These are phyloP conservation scores for Fusarium annulatum DNA, from an alignment of 2,329 filamentous ascomycete species.

Conservation along the genomic window DNA sequence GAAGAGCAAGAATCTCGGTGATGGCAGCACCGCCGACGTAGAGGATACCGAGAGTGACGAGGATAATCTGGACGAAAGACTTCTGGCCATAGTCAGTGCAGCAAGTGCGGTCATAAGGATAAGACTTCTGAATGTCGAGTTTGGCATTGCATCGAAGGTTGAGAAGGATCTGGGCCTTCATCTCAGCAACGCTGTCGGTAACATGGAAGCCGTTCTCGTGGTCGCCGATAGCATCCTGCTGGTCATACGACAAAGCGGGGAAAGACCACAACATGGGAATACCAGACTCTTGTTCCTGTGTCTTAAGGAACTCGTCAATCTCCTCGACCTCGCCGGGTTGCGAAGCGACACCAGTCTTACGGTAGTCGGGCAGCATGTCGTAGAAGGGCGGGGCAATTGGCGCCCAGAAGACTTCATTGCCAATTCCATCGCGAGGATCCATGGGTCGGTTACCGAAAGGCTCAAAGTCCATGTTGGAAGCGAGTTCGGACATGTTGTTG, in stretches of 20 bases:
- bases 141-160: conserved; percentile 65
- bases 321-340: conserved; percentile 24
- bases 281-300: conserved; percentile 22
- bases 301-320: conserved; percentile 34
- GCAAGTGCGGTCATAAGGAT: conserved; percentile 62
- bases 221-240: conserved; percentile 35
- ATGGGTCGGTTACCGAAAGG: conserved; percentile 38
- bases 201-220: conserved; percentile 46
- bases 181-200: conserved; percentile 43
- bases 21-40: conserved; percentile 35
- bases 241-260: conserved; percentile 21
- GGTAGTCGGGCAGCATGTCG: conserved; percentile 32
- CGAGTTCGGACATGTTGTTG: conserved; percentile 32
- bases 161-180: conserved; percentile 57
- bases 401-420: conserved; percentile 44
- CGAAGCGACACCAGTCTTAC: conserved; percentile 23
- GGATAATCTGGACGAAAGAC: conserved; percentile 36
- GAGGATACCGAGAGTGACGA: conserved; percentile 32
- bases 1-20: conserved; percentile 20
- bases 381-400: conserved; percentile 43
- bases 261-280: conserved; percentile 38
- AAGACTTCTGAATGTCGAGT: conserved; percentile 47
- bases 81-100: conserved; percentile 59
- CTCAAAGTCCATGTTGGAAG: conserved; percentile 28
- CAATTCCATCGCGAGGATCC: conserved; percentile 42